These are phyloP conservation scores for Nicotiana obtusifolia DNA, from an alignment of 257 asterid genomes.

Conservation along the genomic window DNA sequence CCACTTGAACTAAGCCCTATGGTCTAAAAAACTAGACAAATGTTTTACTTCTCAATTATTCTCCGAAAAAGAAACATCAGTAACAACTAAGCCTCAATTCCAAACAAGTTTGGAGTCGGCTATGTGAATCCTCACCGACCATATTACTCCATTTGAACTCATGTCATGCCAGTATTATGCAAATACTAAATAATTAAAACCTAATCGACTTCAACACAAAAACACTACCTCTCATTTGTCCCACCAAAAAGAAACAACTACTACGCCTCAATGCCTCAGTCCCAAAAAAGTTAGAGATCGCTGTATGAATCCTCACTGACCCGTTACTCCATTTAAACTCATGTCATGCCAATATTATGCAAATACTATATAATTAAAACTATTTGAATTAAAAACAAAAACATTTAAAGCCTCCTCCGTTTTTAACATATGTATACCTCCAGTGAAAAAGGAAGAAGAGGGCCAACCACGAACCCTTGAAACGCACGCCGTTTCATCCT, in stretches of 20 bases:
- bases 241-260: no score
- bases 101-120: no score
- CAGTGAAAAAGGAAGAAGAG: slow-evolving; percentile 29
- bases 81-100: no score
- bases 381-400: background rate
- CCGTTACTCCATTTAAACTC: no score
- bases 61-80: background rate
- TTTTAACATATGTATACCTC: slow-evolving; percentile 16
- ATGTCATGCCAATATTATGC: no score
- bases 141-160: no score
- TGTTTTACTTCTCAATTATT: background rate
- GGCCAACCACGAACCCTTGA: slow-evolving; percentile 35
- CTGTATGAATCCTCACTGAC: no score
- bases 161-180: no score
- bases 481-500: slow-evolving; percentile 22
- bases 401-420: background rate
- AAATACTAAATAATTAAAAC: background rate
- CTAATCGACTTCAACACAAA: background rate
- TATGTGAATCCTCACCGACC: no score
- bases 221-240: background rate
- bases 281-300: no score
- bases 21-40: background rate
- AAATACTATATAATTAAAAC: background rate
- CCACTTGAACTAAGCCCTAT: no score
- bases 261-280: no score